Conservation (phyloP, 768 basidiomycete genomes). For the Leucocoprinus sp. region DNA sequence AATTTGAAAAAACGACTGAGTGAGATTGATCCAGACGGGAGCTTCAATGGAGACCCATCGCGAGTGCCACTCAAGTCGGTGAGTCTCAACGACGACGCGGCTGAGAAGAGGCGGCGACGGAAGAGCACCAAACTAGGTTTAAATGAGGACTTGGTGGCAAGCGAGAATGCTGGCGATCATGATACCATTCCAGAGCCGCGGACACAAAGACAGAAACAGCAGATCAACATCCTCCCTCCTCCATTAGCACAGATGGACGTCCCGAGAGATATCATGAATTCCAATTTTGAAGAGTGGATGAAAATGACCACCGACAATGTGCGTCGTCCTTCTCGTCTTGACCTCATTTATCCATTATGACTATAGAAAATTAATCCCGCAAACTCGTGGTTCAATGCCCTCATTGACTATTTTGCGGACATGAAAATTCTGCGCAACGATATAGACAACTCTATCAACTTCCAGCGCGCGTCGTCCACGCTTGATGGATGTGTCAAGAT, state of each 20-base stretch:
- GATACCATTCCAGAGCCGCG: conserved; percentile 37
- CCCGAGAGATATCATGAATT: conserved; percentile 78
- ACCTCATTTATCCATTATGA: conserved; percentile 13
- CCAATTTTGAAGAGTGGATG: conserved; percentile 99
- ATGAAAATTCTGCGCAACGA: conserved; percentile 93
- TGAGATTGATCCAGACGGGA: conserved; percentile 43
- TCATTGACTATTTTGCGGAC: conserved; percentile 99
- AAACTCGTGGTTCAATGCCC: conserved; percentile 96
- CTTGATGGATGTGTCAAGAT: conserved; percentile 99
- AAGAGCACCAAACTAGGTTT: conserved; percentile 64
- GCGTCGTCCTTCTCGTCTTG: conserved; percentile 21
- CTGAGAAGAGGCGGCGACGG: conserved; percentile 76
- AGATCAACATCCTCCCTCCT: conserved; percentile 53
- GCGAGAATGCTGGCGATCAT: conserved; percentile 28
- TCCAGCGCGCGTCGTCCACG: conserved; percentile 96
- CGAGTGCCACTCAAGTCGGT: conserved; percentile 37
- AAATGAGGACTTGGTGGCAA: conserved; percentile 40
- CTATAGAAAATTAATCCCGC: conserved; percentile 94
- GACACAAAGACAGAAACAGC: conserved; percentile 49
- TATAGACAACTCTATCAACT: conserved; percentile 94
- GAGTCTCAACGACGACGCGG: conserved; percentile 76
- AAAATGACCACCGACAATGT: conserved; percentile 99
- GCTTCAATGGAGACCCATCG: conserved; percentile 28
- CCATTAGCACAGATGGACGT: conserved; percentile 53
- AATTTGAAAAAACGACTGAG: conserved; percentile 52